These are phyloP conservation scores for Diaporthe longicolla DNA, from an alignment of 2,329 filamentous ascomycete genomes.

Conservation along the genomic window DNA sequence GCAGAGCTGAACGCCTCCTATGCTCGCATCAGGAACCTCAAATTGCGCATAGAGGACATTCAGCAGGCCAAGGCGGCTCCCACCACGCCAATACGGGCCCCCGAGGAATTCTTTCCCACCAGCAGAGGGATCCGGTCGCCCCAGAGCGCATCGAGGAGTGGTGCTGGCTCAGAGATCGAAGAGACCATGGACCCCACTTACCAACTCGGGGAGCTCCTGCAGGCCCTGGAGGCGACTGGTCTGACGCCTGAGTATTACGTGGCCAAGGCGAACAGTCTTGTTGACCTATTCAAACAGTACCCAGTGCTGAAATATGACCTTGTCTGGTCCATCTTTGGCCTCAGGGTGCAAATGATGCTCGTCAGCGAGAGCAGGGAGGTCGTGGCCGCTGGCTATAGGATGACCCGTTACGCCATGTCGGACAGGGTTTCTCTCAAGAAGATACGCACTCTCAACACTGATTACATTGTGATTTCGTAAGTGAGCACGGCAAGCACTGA, in stretches of 20 bases:
- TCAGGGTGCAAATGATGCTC: conserved; percentile 95
- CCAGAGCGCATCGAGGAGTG: conserved; percentile 67
- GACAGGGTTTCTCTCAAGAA: conserved; percentile 90
- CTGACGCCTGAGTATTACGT: conserved; percentile 97
- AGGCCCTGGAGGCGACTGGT: conserved; percentile 88
- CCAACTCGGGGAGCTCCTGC: conserved; percentile 88
- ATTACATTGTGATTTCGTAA: conserved; percentile 87
- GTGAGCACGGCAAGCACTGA: conserved; percentile 42
- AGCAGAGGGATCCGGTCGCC: conserved; percentile 69
- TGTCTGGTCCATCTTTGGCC: conserved; percentile 94
- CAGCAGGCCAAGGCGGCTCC: conserved; percentile 66
- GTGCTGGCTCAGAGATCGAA: conserved; percentile 74
- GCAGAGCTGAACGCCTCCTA: conserved; percentile 93
- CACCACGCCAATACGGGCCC: conserved; percentile 66
- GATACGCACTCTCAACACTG: conserved; percentile 89
- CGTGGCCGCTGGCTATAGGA: conserved; percentile 92
- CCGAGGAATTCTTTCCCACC: conserved; percentile 63
- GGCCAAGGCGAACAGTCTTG: conserved; percentile 88
- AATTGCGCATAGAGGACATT: conserved; percentile 71
- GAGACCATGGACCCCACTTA: conserved; percentile 88
- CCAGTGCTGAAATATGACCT: conserved; percentile 96
- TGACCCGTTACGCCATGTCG: conserved; percentile 94
- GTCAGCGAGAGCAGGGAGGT: conserved; percentile 96
- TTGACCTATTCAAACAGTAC: conserved; percentile 96
- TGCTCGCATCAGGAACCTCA: conserved; percentile 74